Evolutionary conservation across 2,329 filamentous ascomycete species (phyloP).

Genomic region (Coniochaeta ligniaria): DNA sequence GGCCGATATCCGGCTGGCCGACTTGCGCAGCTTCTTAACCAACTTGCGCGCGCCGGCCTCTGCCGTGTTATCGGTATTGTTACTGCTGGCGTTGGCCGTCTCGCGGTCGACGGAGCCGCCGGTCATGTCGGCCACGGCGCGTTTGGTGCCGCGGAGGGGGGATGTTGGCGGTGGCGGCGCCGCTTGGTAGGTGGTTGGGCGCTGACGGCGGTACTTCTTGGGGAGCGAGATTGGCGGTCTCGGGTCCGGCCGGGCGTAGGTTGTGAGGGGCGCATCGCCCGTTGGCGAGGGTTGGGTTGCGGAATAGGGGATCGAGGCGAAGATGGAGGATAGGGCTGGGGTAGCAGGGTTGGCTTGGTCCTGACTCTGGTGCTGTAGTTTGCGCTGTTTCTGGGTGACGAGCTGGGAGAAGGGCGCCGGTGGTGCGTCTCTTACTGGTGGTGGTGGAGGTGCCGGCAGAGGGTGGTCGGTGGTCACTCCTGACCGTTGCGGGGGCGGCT

Average conservation of each 20-base stretch:
- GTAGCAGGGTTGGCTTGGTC: constrained; percentile 7
- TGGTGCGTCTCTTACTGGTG: constrained; percentile 8
- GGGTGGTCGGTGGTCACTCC: not conserved
- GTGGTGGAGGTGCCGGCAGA: not conserved
- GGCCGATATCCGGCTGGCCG: constrained; percentile 33
- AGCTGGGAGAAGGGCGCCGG: not conserved
- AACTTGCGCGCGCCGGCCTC: constrained; percentile 26
- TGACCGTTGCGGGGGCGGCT: constrained; percentile 15
- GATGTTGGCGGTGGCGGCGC: constrained; percentile 8
- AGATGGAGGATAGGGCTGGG: constrained; percentile 11
- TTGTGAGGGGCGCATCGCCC: not conserved
- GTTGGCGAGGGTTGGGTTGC: constrained; percentile 23
- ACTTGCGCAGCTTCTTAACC: constrained; percentile 48
- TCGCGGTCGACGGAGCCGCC: constrained; percentile 16
- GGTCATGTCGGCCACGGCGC: constrained; percentile 25
- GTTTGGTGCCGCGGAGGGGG: constrained; percentile 41
- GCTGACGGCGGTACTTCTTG: not conserved
- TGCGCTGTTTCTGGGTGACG: constrained; percentile 9
- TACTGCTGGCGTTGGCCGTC: not conserved
- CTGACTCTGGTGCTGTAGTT: not conserved
- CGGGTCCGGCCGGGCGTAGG: not conserved
- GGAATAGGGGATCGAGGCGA: constrained; percentile 14
- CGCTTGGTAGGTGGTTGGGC: not conserved
- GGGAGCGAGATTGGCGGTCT: not conserved
- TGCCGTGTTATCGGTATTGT: constrained; percentile 8